Evolutionary conservation across 306 rosid genomes (phyloP).

Genomic region (Citrullus colocynthis): DNA sequence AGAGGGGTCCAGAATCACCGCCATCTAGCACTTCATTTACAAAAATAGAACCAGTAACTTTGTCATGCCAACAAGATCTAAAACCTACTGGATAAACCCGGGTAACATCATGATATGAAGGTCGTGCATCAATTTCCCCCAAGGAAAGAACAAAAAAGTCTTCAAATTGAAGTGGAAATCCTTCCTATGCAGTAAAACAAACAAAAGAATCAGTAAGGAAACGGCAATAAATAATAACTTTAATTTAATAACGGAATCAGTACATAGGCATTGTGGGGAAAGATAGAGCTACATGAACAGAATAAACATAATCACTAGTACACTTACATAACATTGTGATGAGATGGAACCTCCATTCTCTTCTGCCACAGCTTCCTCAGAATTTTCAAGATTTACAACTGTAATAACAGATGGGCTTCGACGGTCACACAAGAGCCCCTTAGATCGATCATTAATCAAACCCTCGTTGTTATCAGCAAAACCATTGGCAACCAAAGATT

Average conservation of each 20-base stretch:
- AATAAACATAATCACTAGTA: slow-evolving; percentile 10
- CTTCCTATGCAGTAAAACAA: slow-evolving; percentile 50
- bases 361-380: slow-evolving; percentile 26
- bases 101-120: slow-evolving; percentile 56
- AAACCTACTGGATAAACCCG: slow-evolving; percentile 66
- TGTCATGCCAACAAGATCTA: slow-evolving; percentile 92
- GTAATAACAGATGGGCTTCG: slow-evolving; percentile 19
- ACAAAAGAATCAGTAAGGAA: slow-evolving; percentile 22
- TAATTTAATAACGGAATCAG: slow-evolving; percentile 2
- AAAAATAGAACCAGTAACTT: slow-evolving; percentile 74
- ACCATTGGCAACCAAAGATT: slow-evolving; percentile 41
- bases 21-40: slow-evolving; percentile 72
- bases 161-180: slow-evolving; percentile 79
- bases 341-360: slow-evolving; percentile 22
- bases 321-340: slow-evolving; percentile 44
- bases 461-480: slow-evolving; percentile 43
- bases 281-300: slow-evolving; percentile 8
- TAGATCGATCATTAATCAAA: slow-evolving; percentile 23
- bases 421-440: slow-evolving; percentile 39
- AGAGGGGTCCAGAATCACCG: slow-evolving; percentile 83
- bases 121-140: slow-evolving; percentile 74
- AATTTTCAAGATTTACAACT: slow-evolving; percentile 29
- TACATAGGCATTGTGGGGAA: background rate
- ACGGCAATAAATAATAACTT: slow-evolving; percentile 6
- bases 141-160: slow-evolving; percentile 77